phyloP scores from a whole-genome alignment of 2,329 filamentous ascomycete species.

The Ceratocystis huliohia region DNA sequence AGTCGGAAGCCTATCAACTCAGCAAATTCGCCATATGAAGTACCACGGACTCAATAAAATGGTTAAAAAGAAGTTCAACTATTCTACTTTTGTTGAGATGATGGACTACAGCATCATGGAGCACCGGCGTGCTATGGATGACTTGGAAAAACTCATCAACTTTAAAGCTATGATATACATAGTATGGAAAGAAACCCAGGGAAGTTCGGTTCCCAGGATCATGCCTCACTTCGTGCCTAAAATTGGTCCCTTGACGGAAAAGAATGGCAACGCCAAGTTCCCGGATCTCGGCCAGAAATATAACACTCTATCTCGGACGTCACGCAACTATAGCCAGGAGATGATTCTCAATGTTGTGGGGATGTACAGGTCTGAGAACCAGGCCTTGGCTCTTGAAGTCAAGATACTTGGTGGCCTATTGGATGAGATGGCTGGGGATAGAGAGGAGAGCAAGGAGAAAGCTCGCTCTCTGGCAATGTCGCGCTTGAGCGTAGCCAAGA shows the following conservation, averaged over 20 bases:
- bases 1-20: neutral
- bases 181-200: neutral
- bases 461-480: neutral
- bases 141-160: neutral
- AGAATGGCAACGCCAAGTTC: neutral
- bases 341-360: neutral
- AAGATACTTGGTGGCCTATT: neutral
- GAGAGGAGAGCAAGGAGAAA: neutral
- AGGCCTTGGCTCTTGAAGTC: neutral
- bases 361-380: neutral
- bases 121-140: neutral
- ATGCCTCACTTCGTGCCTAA: neutral
- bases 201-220: too few species aligned
- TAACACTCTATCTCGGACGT: neutral
- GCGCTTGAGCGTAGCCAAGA: neutral
- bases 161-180: neutral
- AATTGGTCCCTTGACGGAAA: neutral
- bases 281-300: neutral
- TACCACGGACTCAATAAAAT: conserved; percentile 3
- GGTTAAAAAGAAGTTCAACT: neutral
- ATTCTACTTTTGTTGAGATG: neutral
- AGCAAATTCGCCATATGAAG: neutral
- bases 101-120: neutral
- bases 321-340: neutral
- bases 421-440: neutral